These are phyloP conservation scores for Boletus patriciae DNA, from an alignment of 768 basidiomycete species.

Conservation along the genomic window DNA sequence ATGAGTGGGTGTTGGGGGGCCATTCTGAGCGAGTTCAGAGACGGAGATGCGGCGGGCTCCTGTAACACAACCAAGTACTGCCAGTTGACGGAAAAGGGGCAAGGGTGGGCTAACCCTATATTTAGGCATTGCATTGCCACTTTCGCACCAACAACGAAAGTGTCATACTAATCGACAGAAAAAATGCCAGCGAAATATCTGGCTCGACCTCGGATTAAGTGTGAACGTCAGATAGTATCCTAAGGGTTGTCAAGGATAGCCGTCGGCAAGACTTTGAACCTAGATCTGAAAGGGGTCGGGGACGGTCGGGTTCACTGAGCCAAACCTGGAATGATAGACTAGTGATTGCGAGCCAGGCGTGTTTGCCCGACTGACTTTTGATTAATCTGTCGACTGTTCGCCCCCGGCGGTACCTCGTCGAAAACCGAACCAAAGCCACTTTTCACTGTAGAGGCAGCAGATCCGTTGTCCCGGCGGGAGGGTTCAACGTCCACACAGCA, in stretches of 20 bases:
- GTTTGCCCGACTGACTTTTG: background rate
- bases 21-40: conserved; percentile 32
- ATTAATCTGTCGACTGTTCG: background rate
- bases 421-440: background rate
- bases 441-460: background rate
- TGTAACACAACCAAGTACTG: background rate
- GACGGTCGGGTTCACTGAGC: background rate
- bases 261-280: background rate
- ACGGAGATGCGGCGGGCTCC: background rate
- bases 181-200: background rate
- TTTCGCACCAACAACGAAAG: conserved; percentile 2
- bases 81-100: background rate
- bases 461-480: background rate
- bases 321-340: background rate
- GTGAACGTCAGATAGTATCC: conserved; percentile 9
- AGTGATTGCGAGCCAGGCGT: background rate
- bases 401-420: no score
- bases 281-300: background rate
- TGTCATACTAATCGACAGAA: background rate
- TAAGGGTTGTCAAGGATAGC: background rate
- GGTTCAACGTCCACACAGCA: background rate
- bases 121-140: conserved; percentile 3
- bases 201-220: conserved; percentile 3
- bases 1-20: conserved; percentile 50
- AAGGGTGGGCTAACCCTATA: background rate